A percentile compares a stretch with the other conserved stretches of the same genome.
Conservation (phyloP, 2,329 filamentous ascomycete species). For the Fusarium camptoceras region DNA sequence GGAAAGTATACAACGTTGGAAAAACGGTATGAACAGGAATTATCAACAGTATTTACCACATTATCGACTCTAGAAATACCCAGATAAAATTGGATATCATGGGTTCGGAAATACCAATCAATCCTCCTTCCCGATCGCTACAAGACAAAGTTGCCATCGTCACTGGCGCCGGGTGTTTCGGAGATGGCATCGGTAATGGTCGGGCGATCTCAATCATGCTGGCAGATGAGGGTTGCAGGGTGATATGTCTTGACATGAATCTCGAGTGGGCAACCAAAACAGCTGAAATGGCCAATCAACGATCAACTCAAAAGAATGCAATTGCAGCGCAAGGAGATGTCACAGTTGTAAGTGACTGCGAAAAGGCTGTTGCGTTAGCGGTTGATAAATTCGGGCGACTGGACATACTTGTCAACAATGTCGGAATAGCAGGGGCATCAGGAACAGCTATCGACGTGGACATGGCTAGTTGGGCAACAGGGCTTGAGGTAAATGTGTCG, state of each 20-base stretch:
- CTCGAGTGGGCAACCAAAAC: conserved; percentile 63
- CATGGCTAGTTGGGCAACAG: conserved; percentile 66
- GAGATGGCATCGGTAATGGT: conserved; percentile 71
- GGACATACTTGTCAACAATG: conserved; percentile 74
- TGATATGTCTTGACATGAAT: conserved; percentile 69
- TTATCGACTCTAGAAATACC: background rate
- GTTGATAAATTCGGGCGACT: conserved; percentile 64
- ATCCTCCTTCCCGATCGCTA: conserved; percentile 31
- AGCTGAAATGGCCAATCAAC: conserved; percentile 61
- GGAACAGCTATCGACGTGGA: conserved; percentile 72
- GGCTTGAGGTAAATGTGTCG: conserved; percentile 71
- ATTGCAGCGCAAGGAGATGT: conserved; percentile 65
- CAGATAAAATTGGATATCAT: background rate
- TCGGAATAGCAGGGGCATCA: conserved; percentile 68
- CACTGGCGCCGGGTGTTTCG: conserved; percentile 68
- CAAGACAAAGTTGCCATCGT: conserved; percentile 62
- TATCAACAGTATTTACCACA: background rate
- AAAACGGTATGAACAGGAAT: background rate
- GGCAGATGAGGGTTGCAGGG: conserved; percentile 67
- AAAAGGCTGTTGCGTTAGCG: conserved; percentile 55
- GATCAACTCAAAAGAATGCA: conserved; percentile 53
- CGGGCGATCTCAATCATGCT: conserved; percentile 69
- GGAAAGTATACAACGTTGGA: background rate
- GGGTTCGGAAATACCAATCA: conserved; percentile 10
- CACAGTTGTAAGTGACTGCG: conserved; percentile 64